Conservation (phyloP, 257 asterid genomes). For the Solanum chaucha region DNA sequence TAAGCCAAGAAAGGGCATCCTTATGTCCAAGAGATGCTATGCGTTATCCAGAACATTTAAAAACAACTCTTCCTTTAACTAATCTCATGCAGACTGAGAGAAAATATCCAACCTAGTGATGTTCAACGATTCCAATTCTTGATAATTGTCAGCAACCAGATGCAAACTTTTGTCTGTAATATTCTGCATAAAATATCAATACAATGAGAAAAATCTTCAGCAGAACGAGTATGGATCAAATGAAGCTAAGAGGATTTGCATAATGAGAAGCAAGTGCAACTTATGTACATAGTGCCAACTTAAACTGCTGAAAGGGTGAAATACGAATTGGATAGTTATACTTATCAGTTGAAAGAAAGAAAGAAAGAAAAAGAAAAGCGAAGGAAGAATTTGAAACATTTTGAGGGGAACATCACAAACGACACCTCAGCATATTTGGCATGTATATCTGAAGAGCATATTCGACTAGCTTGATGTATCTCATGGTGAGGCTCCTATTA, state of each 20-base stretch:
- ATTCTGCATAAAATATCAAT: slow-evolving; percentile 43
- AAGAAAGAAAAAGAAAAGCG: not conserved
- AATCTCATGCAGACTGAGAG: not conserved
- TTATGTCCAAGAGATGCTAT: not conserved
- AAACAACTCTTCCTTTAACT: not conserved
- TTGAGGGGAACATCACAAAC: not conserved
- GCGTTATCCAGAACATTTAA: not conserved
- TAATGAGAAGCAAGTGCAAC: not conserved
- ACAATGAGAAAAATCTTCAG: slow-evolving; percentile 1
- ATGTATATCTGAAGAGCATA: not conserved
- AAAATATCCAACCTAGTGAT: slow-evolving; percentile 50
- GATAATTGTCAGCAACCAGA: slow-evolving; percentile 58
- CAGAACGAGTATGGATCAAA: not conserved
- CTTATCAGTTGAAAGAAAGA: not conserved
- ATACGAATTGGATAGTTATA: not conserved
- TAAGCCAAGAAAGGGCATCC: not conserved
- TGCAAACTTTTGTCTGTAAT: slow-evolving; percentile 61
- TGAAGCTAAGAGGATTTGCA: not conserved
- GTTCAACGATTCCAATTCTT: slow-evolving; percentile 55
- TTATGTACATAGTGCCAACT: not conserved
- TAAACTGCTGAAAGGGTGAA: not conserved
- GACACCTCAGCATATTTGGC: not conserved
- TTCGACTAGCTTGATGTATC: not conserved
- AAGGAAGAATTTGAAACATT: not conserved
- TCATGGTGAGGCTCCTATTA: not conserved